These are phyloP conservation scores for Paramyrothecium sp. DNA, from an alignment of 2,329 filamentous ascomycete genomes.

Conservation along the genomic window DNA sequence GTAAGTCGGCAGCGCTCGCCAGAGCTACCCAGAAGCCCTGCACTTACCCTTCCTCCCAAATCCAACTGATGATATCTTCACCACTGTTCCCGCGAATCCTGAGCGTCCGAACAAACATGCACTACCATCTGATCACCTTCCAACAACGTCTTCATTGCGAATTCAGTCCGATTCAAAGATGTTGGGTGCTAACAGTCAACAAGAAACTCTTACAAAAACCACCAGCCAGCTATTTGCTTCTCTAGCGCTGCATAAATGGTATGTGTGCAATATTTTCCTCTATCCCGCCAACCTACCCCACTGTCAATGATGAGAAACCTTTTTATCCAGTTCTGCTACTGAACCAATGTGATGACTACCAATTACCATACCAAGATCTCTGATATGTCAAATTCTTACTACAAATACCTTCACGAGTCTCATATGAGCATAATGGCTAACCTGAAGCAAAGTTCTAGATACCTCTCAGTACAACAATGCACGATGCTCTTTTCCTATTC, in stretches of 20 bases:
- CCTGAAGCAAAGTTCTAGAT: too few species aligned
- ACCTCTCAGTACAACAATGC: too few species aligned
- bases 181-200: neutral
- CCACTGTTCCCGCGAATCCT: constrained; percentile 62
- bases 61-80: constrained; percentile 52
- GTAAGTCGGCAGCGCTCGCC: neutral
- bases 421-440: too few species aligned
- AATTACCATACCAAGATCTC: constrained; percentile 64
- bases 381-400: constrained; percentile 35
- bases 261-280: neutral
- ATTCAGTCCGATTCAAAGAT: neutral
- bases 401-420: too few species aligned
- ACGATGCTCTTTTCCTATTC: too few species aligned
- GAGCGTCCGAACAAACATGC: constrained; percentile 69
- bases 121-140: constrained; percentile 66
- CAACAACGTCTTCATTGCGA: constrained; percentile 12
- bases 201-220: too few species aligned
- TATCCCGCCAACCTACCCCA: neutral
- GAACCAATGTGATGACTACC: constrained; percentile 64
- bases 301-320: constrained; percentile 62
- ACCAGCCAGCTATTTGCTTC: neutral
- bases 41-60: constrained; percentile 7
- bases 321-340: constrained; percentile 75
- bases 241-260: neutral
- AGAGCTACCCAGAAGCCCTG: constrained; percentile 17